Percentiles rank a stretch among this genome's conserved stretches.
phyloP scores from a whole-genome alignment of 1,284 basidiomycete genomes.

The Trichosporon inkin region DNA sequence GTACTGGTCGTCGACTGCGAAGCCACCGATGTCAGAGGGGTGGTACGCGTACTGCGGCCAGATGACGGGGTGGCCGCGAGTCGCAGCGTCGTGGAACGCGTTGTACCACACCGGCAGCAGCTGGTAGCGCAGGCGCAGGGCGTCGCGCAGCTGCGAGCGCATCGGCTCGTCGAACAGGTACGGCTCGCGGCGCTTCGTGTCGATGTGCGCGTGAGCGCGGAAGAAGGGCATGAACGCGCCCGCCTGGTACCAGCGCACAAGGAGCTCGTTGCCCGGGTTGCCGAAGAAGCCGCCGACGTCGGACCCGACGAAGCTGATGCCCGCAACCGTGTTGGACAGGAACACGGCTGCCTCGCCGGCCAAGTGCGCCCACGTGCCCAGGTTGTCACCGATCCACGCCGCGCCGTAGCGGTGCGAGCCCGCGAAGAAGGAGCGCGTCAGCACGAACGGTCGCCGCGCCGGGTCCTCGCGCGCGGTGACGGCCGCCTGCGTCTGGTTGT shows the following conservation, averaged over 20 bases:
- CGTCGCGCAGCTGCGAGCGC: conserved; percentile 72
- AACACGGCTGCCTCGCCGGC: conserved; percentile 91
- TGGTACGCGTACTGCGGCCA: conserved; percentile 92
- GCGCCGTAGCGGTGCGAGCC: conserved; percentile 94
- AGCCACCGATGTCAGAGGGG: conserved; percentile 80
- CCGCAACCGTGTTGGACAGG: conserved; percentile 82
- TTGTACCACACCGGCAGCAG: conserved; percentile 96
- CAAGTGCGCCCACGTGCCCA: conserved; percentile 96
- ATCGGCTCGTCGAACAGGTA: conserved; percentile 87
- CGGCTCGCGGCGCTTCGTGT: conserved; percentile 95
- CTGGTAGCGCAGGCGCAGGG: conserved; percentile 77
- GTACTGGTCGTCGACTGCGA: conserved; percentile 89
- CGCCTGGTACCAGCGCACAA: conserved; percentile 95
- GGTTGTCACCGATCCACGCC: conserved; percentile 98
- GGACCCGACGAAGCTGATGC: conserved; percentile 88
- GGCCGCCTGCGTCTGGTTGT: conserved; percentile 81
- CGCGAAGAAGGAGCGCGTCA: conserved; percentile 90
- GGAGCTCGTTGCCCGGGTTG: conserved; percentile 88
- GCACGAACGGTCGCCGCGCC: conserved; percentile 82
- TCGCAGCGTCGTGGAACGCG: conserved; percentile 80
- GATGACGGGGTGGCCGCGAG: conserved; percentile 73
- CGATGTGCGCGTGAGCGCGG: conserved; percentile 96
- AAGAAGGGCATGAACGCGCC: conserved; percentile 96
- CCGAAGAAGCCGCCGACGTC: conserved; percentile 99
- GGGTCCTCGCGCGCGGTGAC: conserved; percentile 69